Conservation (phyloP, 768 basidiomycete species). For the Macrolepiota fuliginosa region DNA sequence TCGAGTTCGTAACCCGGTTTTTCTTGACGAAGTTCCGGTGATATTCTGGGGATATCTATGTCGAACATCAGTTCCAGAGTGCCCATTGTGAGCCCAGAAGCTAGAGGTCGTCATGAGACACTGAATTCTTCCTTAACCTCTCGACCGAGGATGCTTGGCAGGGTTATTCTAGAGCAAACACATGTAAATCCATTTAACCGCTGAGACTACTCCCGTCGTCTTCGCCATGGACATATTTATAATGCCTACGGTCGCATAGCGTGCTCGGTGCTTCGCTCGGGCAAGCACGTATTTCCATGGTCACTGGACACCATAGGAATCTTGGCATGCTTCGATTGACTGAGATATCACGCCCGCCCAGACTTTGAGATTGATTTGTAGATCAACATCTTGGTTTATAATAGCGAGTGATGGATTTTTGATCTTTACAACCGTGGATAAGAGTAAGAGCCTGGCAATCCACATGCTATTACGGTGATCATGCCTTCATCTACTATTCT, state of each 20-base stretch:
- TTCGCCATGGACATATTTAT: not conserved
- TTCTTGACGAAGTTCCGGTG: constrained; percentile 3
- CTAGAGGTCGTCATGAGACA: constrained; percentile 8
- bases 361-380: not conserved
- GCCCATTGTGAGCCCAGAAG: not conserved
- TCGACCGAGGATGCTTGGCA: not conserved
- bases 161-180: not conserved
- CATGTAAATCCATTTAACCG: not conserved
- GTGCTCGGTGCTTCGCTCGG: not conserved
- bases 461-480: not conserved
- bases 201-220: not conserved
- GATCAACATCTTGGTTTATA: not conserved
- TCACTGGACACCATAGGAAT: not conserved
- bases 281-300: not conserved
- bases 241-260: not conserved
- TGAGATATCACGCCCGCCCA: not conserved
- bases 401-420: not conserved
- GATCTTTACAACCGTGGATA: not conserved
- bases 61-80: not conserved
- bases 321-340: not conserved
- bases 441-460: constrained; percentile 2
- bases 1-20: not conserved
- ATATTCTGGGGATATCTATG: constrained; percentile 5
- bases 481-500: constrained; percentile 2
- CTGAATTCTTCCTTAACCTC: not conserved